phyloP scores from a whole-genome alignment of 345 rosid species.

The Combretum micranthum region DNA sequence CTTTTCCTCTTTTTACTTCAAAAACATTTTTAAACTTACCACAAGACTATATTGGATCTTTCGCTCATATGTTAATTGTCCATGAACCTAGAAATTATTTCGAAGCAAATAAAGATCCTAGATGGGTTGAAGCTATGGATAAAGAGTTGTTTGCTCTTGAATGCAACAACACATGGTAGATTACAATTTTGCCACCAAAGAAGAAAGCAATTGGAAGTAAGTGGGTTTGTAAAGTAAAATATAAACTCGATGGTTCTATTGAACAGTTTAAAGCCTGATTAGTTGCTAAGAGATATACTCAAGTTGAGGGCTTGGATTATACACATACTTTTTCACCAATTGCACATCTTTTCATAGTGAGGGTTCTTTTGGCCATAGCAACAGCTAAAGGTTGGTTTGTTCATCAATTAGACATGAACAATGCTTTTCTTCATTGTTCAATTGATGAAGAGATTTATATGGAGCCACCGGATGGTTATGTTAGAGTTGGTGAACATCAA shows the following conservation, averaged over 20 bases:
- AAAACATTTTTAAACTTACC: no score
- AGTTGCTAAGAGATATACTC: background rate
- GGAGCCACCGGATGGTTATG: background rate
- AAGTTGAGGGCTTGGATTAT: conserved; percentile 2
- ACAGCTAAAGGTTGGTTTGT: background rate
- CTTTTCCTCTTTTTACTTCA: no score
- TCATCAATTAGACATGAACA: conserved; percentile 5
- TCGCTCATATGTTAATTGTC: no score
- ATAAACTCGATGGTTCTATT: background rate
- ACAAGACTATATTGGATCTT: no score
- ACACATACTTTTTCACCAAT: background rate
- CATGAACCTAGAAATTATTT: no score
- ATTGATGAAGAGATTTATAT: background rate
- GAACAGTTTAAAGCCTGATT: conserved; percentile 4
- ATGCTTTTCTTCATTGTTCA: background rate
- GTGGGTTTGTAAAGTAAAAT: no score
- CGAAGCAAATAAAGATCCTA: no score
- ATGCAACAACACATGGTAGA: background rate
- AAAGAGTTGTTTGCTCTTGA: conserved; percentile 13
- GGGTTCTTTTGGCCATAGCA: background rate
- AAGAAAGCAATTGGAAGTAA: no score
- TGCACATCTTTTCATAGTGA: background rate
- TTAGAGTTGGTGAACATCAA: background rate
- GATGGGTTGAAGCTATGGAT: no score
- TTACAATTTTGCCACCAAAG: no score